Conservation (phyloP, 129 eudicot species). For the Pulicaria dysenterica region DNA sequence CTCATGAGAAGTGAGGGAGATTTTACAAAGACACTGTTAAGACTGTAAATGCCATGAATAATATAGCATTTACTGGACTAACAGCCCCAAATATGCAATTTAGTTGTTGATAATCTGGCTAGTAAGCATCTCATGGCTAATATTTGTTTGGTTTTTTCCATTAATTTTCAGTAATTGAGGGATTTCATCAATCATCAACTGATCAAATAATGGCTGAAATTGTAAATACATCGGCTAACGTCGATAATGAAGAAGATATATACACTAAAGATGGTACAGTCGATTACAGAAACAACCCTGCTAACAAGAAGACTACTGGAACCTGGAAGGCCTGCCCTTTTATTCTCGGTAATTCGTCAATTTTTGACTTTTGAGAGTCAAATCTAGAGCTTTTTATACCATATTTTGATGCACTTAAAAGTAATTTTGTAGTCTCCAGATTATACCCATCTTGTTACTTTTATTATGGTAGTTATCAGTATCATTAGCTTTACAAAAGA, state of each 20-base stretch:
- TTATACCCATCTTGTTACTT: background rate
- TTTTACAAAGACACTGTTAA: too few relatives aligned
- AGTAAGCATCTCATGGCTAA: constrained; percentile 11
- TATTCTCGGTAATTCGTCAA: constrained; percentile 49
- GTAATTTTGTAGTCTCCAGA: constrained; percentile 10
- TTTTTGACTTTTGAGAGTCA: constrained; percentile 30
- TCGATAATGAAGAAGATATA: constrained; percentile 43
- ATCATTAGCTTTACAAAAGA: background rate
- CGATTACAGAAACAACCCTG: constrained; percentile 51
- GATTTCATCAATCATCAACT: constrained; percentile 1
- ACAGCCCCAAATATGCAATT: too few relatives aligned
- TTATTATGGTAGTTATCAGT: background rate
- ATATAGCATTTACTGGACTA: too few relatives aligned
- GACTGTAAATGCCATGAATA: too few relatives aligned
- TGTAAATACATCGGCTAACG: background rate
- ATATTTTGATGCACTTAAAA: background rate
- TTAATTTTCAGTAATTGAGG: constrained; percentile 27
- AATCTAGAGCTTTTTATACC: constrained; percentile 7
- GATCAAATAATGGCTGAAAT: constrained; percentile 31
- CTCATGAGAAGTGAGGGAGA: too few relatives aligned
- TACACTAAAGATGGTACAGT: constrained; percentile 64
- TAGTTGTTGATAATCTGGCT: constrained; percentile 10
- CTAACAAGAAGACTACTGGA: constrained; percentile 49
- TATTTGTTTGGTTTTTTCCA: background rate
- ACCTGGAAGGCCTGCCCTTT: constrained; percentile 72